Evolutionary conservation across 2,329 filamentous ascomycete genomes (phyloP), one percentile per base, ranked within the genome.

Genomic region (Sordariomycetes sp.): DNA sequence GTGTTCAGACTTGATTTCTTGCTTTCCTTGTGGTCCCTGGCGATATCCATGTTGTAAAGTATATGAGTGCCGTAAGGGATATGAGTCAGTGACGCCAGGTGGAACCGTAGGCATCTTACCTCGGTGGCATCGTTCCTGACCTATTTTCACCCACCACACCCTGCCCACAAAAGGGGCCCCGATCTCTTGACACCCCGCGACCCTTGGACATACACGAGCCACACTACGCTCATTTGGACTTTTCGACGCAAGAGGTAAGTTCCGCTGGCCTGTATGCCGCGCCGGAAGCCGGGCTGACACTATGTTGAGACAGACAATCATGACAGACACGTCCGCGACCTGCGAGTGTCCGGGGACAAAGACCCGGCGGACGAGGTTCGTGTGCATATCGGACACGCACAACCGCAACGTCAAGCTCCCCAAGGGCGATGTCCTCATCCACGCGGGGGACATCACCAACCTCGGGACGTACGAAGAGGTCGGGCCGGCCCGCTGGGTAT

Each of bases 351-450:
- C 22, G 10, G 50, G 6, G 24, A 35, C 35, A 25, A 16, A 59
- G 7, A 69, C 69, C 11, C 70, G 76, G 57, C 73, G 79, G 61
- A 85, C 86, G 6, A 80, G 87, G 60, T 79, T 91, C 59, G 86
- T 91, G 57, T 90, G 87, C 71, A 79, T 91, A 59, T 88, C 88
- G 3, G 88, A 92, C 70, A 91, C 87, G 1, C 87, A 91, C 70
- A 89, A 89, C 67, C 78, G 75, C 63, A 76, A 77, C 2, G 75
- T 81, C 63, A 85, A 82, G 64, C 76, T 90, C 1, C 88, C 88
- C 0, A 78, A 77, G 24, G 88, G 88, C 48, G 87, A 92, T 67
- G 81, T 92, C 10, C 75, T 92, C 37, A 84, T 91, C 55, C 87
- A 90, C 66, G 87, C 88, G 1, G 88, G 88, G 7, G 88, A 92